phyloP scores from a whole-genome alignment of 1,139 yeast genomes.

The Saccharomyces pastorianus region DNA sequence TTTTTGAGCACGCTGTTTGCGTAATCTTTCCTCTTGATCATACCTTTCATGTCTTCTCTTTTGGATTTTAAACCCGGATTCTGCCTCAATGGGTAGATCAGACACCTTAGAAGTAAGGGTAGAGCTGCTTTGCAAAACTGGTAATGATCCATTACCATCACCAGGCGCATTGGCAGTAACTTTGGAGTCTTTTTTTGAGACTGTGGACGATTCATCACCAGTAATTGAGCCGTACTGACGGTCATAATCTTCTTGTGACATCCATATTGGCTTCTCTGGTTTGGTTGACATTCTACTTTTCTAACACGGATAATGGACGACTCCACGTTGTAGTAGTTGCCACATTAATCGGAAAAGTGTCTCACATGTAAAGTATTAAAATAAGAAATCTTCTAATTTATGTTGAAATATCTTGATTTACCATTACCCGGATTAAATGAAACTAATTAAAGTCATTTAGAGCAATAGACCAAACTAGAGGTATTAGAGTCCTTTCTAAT shows the following conservation, averaged over 20 bases:
- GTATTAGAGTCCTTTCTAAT: no score
- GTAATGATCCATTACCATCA: constrained; percentile 5
- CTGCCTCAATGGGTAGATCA: not conserved
- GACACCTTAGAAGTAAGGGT: constrained; percentile 3
- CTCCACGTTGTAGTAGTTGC: not conserved
- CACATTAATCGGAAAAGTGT: not conserved
- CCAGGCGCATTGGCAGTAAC: constrained; percentile 1
- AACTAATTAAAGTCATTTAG: not conserved
- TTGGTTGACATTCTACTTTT: constrained; percentile 10
- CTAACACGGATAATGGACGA: not conserved
- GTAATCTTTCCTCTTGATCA: constrained; percentile 26
- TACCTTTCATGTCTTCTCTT: constrained; percentile 27
- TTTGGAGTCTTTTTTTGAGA: constrained; percentile 4
- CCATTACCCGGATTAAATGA: not conserved
- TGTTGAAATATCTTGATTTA: not conserved
- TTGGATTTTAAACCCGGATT: constrained; percentile 13
- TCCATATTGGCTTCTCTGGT: constrained; percentile 33
- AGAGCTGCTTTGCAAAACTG: not conserved
- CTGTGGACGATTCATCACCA: constrained; percentile 5
- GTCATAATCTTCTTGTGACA: constrained; percentile 34
- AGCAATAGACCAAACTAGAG: not conserved
- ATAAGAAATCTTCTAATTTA: not conserved
- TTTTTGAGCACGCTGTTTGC: constrained; percentile 23
- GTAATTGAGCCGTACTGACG: constrained; percentile 21
- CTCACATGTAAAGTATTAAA: not conserved